Conservation (phyloP, 345 rosid species). For the Pugionium dolabratum region DNA sequence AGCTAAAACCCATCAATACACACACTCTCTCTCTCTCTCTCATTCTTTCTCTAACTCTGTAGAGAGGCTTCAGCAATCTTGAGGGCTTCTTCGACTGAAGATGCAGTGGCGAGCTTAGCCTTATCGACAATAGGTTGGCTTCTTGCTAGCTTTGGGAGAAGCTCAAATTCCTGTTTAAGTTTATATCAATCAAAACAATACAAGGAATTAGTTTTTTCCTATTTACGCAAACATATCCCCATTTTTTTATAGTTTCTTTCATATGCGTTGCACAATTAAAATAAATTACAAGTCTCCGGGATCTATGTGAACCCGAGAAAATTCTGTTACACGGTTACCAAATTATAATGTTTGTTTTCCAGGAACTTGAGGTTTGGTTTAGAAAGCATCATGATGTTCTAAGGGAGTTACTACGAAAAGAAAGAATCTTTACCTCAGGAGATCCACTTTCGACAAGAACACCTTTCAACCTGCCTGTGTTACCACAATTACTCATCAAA, state of each 20-base stretch:
- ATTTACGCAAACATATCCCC: too few relatives aligned
- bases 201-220: too few relatives aligned
- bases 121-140: conserved; percentile 74
- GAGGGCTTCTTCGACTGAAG: conserved; percentile 89
- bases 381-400: too few relatives aligned
- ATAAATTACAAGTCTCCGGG: too few relatives aligned
- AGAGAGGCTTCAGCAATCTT: conserved; percentile 62
- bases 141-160: conserved; percentile 83
- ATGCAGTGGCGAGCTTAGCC: conserved; percentile 68
- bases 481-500: conserved; percentile 17
- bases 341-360: too few relatives aligned
- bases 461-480: conserved; percentile 85
- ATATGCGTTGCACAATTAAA: too few relatives aligned
- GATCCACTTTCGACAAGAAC: conserved; percentile 94
- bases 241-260: too few relatives aligned
- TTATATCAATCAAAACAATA: too few relatives aligned
- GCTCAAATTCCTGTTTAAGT: conserved; percentile 66
- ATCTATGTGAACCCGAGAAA: too few relatives aligned
- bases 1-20: conserved; percentile 11
- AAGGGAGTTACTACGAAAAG: not conserved
- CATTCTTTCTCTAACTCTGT: conserved; percentile 29
- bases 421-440: conserved; percentile 64
- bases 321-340: too few relatives aligned
- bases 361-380: too few relatives aligned
- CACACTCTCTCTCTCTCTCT: too few relatives aligned